A percentile compares a stretch with the other conserved stretches of the same genome.
phyloP scores from a whole-genome alignment of 2,329 filamentous ascomycete genomes.

The Chaetomiaceae sp. region DNA sequence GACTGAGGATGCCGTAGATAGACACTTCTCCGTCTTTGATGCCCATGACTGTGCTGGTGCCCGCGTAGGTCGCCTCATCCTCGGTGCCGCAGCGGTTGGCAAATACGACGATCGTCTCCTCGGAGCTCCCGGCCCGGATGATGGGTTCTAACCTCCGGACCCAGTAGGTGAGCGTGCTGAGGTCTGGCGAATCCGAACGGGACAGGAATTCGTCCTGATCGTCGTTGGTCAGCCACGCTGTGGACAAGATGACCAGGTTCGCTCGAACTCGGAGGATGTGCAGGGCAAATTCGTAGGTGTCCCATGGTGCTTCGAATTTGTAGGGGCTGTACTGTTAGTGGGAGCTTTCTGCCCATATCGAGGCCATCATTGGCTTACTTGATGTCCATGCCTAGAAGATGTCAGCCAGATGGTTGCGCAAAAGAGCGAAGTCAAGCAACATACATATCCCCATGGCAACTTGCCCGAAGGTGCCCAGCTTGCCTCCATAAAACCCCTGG shows the following conservation, averaged over 20 bases:
- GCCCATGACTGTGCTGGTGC: conserved; percentile 57
- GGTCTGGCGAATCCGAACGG: conserved; percentile 46
- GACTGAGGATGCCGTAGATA: conserved; percentile 57
- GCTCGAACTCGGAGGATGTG: conserved; percentile 52
- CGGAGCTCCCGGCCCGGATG: conserved; percentile 38
- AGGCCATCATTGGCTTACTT: conserved; percentile 42
- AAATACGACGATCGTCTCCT: conserved; percentile 55
- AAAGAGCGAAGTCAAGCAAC: conserved; percentile 6
- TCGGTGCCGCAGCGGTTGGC: conserved; percentile 60
- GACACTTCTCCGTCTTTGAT: conserved; percentile 53
- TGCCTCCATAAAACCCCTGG: conserved; percentile 44
- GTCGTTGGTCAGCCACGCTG: conserved; percentile 60
- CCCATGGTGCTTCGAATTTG: conserved; percentile 44
- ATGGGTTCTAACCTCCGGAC: conserved; percentile 55
- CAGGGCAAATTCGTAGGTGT: conserved; percentile 44
- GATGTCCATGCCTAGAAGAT: conserved; percentile 48
- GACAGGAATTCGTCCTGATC: conserved; percentile 39
- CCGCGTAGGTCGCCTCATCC: conserved; percentile 56
- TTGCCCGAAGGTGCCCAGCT: conserved; percentile 44
- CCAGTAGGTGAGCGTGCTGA: conserved; percentile 63
- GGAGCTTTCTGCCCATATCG: too few relatives aligned
- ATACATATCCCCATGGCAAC: conserved; percentile 54
- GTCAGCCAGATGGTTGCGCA: neutral
- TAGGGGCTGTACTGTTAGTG: conserved; percentile 40
- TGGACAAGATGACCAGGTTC: conserved; percentile 58